These are phyloP conservation scores for Agrostemma githago DNA, from an alignment of 148 eudicot species.

Conservation along the genomic window DNA sequence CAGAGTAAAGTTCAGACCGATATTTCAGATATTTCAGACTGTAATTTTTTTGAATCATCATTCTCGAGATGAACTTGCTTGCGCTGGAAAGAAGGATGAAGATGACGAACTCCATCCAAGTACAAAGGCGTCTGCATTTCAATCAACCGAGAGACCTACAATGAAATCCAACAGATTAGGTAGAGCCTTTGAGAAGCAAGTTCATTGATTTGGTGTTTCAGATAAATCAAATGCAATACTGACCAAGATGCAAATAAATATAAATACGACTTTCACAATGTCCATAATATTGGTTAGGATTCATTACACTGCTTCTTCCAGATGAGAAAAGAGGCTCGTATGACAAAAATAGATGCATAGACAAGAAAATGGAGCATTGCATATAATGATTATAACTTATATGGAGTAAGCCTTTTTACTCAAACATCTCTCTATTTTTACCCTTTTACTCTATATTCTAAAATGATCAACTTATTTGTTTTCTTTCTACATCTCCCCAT, in stretches of 20 bases:
- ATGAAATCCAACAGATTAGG: conserved; percentile 15
- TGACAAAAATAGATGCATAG: background rate
- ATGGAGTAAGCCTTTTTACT: background rate
- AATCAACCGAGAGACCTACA: conserved; percentile 88
- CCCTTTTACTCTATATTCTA: background rate
- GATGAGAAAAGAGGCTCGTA: background rate
- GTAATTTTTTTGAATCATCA: conserved; percentile 17
- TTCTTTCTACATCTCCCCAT: background rate
- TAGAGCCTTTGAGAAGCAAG: background rate
- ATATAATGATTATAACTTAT: background rate
- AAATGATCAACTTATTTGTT: too few species aligned
- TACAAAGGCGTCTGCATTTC: conserved; percentile 96
- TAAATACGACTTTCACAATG: background rate
- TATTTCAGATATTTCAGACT: conserved; percentile 30
- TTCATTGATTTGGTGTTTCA: background rate
- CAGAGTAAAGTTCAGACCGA: conserved; percentile 11
- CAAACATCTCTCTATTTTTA: background rate
- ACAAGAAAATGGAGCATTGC: background rate
- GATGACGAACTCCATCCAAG: conserved; percentile 59
- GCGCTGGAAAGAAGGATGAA: conserved; percentile 66
- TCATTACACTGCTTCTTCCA: background rate
- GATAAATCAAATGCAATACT: background rate
- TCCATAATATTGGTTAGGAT: background rate
- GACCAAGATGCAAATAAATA: background rate
- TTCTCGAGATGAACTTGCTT: conserved; percentile 18